Evolutionary conservation across 2,329 filamentous ascomycete genomes (phyloP), one percentile per base, ranked within the genome.

Genomic region (Colletotrichum chrysophilum): DNA sequence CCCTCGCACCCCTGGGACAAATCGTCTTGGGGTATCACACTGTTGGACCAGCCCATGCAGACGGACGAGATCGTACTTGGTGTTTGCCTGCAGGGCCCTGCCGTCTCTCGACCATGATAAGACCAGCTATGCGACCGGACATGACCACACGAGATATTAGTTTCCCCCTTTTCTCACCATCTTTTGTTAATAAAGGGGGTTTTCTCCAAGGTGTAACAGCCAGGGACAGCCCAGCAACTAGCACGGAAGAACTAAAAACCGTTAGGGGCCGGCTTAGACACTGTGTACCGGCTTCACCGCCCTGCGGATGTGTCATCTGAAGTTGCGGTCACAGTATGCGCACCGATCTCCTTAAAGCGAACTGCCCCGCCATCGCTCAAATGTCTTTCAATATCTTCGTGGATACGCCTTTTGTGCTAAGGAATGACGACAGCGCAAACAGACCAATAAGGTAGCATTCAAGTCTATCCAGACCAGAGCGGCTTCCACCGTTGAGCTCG

Each of bases 371-470:
- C 74, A 69, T 30, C 38, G 48, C 48, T 76, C 65, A 43, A 65
- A 74, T 64, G 58, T 74, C 70, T 75, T 69, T 69, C 64, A 65
- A 76, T 74, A 73, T 69, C 74, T 74, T 76, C 74, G 58, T 61
- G 48, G 70, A 58, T 69, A 65, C 70, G 52, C 73, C 38, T 56
- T 62, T 21, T 58, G 36, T 38, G 64, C 71, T 71, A 62, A 56
- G 52, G 62, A 76, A 75, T 71, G 71, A 76, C 74, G 74, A 66
- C 71, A 75, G 60, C 52, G 71, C 74, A 66, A 65, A 21, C 61
- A 75, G 62, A 62, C 74, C 74, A 75, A 75, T 75, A 58, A 74
- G 56, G 28, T 52, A 62, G 32, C 32, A 60, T 60, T 48, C 34
- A 32, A 24, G 48, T 74, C 18, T n/a, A 10, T 55, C 38, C 48